Base-by-base conservation (phyloP, 352 stramenopile species). In the Globisporangium acanthophoron region DNA sequence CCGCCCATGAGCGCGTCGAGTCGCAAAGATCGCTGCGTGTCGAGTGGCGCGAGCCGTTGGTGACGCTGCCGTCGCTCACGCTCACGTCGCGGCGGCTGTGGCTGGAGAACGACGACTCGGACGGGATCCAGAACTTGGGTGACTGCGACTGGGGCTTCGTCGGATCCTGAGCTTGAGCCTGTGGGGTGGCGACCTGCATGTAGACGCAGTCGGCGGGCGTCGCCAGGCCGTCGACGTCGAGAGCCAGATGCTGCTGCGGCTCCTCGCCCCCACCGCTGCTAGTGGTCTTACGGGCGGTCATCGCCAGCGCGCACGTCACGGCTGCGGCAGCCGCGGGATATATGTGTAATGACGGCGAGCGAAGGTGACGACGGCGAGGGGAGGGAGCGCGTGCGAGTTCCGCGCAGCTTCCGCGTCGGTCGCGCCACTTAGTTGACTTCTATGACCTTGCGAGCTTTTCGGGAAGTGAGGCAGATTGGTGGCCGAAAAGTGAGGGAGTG, bases 41-140 rank as follows among this genome's bases (percentile, higher is more conserved):
- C 27, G 62, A 67, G 21, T 65, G 62, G 11, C 58, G 62, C 27
- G 62, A 68, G 50, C 62, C 62, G 51, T 65, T 43, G 12, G 62
- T 68, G 35, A 48, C 54, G 24, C 27, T 41, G 31, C 58, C 47
- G 18, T 24, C 21, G 21, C 21, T 24, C 21, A 45, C 58, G 40
- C 62, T 68, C 31, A 65, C 52, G 16, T 46, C 33, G 20, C 58
- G 62, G 31, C 65, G 62, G 52, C 62, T 68, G 46, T 63, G 52
- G 33, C 57, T 64, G 35, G 45, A 29, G 45, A 49, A 56, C 31
- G 62, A 68, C 12, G 61, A 60, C 29, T 60, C 39, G 24, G 57
- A 59, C 35, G 57, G 50, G 12, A 65, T 12, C 57, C 49, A 65
- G 37, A 64, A 56, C 58, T 43, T 54, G 51, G 41, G 21, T 24